These are phyloP conservation scores for Insectozyma bohioensis DNA, from an alignment of 1,139 yeast species.

Conservation along the genomic window DNA sequence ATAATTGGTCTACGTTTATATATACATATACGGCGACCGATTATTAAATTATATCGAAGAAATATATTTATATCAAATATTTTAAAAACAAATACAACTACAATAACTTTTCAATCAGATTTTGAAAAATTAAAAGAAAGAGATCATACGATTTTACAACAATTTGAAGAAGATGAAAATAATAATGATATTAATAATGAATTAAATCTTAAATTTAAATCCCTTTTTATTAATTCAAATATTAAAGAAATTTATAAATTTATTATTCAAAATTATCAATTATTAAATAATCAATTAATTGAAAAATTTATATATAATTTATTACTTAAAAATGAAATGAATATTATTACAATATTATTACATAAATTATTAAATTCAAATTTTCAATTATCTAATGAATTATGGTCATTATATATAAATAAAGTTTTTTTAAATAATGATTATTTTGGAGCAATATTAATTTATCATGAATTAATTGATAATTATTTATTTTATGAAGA, in stretches of 20 bases:
- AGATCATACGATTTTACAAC: too few relatives aligned
- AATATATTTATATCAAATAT: too few relatives aligned
- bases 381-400: constrained; percentile 31
- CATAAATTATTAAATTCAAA: constrained; percentile 20
- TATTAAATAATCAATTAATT: constrained; percentile 15
- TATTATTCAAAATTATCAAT: constrained; percentile 4
- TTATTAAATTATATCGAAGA: too few relatives aligned
- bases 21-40: too few relatives aligned
- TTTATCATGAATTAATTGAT: constrained; percentile 39
- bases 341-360: constrained; percentile 24
- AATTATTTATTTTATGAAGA: constrained; percentile 21
- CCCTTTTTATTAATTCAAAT: too few relatives aligned
- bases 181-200: background rate
- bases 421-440: constrained; percentile 26
- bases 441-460: constrained; percentile 33
- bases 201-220: too few relatives aligned
- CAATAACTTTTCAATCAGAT: too few relatives aligned
- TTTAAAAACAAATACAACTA: too few relatives aligned
- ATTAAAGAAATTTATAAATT: constrained; percentile 6
- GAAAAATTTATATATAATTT: constrained; percentile 24
- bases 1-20: too few relatives aligned
- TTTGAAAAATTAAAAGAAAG: too few relatives aligned
- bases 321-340: constrained; percentile 17
- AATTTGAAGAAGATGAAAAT: background rate
- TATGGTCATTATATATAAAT: constrained; percentile 33